Conservation (phyloP, 805 yeast species). For the Schwanniomyces pseudopolymorphus region DNA sequence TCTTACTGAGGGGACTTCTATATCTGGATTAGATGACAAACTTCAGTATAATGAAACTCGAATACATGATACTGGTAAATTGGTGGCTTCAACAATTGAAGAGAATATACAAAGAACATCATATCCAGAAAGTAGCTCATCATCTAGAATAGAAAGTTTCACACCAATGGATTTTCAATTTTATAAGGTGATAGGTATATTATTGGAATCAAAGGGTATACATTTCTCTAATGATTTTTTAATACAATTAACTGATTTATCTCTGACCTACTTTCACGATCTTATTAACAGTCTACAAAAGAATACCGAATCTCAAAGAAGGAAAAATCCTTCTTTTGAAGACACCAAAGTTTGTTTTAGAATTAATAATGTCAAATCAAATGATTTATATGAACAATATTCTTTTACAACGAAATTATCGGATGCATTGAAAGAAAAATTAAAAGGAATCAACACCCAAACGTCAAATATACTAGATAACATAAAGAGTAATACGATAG, state of each 20-base stretch:
- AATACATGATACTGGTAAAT: not conserved
- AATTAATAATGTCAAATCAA: slow-evolving; percentile 40
- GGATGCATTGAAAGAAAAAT: slow-evolving; percentile 8
- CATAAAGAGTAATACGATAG: slow-evolving; percentile 1
- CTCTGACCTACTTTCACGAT: slow-evolving; percentile 30
- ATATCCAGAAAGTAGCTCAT: not conserved
- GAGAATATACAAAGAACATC: not conserved
- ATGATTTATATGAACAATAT: slow-evolving; percentile 40
- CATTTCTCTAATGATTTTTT: slow-evolving; percentile 26
- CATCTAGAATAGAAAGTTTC: not conserved
- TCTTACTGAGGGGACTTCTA: not conserved
- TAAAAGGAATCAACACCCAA: slow-evolving; percentile 6
- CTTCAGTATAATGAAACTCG: not conserved
- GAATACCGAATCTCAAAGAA: slow-evolving; percentile 58
- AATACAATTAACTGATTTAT: slow-evolving; percentile 26
- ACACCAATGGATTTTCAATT: slow-evolving; percentile 28
- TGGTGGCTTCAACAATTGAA: not conserved
- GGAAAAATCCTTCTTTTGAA: slow-evolving; percentile 50
- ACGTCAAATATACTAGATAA: slow-evolving; percentile 11
- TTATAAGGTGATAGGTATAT: slow-evolving; percentile 25
- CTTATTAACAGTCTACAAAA: slow-evolving; percentile 45
- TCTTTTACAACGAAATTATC: slow-evolving; percentile 15
- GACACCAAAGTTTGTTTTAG: slow-evolving; percentile 50
- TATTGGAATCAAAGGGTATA: slow-evolving; percentile 20
- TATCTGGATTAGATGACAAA: not conserved